Conservation (phyloP, 2,329 filamentous ascomycete genomes). For the Monilinia laxa region DNA sequence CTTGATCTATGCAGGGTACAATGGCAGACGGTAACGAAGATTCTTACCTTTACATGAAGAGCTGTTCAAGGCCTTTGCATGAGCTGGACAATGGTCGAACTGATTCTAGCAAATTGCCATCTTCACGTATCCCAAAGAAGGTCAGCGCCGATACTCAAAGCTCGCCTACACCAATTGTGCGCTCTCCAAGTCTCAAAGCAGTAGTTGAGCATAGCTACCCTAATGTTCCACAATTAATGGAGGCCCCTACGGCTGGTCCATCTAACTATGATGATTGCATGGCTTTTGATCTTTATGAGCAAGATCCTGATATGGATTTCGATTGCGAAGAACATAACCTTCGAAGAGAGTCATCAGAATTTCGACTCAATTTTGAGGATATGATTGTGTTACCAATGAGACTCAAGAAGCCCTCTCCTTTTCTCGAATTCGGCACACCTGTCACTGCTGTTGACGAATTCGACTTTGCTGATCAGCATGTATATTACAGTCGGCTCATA, state of each 20-base stretch:
- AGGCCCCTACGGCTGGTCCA: background rate
- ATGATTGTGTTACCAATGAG: conserved; percentile 22
- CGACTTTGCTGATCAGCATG: conserved; percentile 20
- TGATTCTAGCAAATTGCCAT: background rate
- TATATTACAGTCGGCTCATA: conserved; percentile 12
- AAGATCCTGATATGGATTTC: conserved; percentile 14
- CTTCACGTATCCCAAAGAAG: conserved; percentile 13
- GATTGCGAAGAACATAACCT: conserved; percentile 10
- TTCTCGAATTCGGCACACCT: background rate
- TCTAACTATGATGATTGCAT: conserved; percentile 15
- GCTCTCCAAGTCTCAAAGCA: background rate
- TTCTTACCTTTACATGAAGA: conserved; percentile 20
- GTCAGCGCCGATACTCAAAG: background rate
- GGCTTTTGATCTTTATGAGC: conserved; percentile 23
- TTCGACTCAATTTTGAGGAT: conserved; percentile 20
- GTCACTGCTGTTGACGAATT: conserved; percentile 20
- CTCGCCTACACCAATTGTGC: background rate
- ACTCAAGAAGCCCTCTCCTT: conserved; percentile 7
- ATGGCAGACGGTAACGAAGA: conserved; percentile 23
- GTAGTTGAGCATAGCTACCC: background rate
- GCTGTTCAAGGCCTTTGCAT: background rate
- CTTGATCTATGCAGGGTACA: conserved; percentile 7
- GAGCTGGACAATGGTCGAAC: background rate
- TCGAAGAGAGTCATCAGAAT: conserved; percentile 13
- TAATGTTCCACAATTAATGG: background rate